Percentiles rank a stretch among this genome's conserved stretches.
Conservation (phyloP, 345 rosid species). For the Pistacia vera region DNA sequence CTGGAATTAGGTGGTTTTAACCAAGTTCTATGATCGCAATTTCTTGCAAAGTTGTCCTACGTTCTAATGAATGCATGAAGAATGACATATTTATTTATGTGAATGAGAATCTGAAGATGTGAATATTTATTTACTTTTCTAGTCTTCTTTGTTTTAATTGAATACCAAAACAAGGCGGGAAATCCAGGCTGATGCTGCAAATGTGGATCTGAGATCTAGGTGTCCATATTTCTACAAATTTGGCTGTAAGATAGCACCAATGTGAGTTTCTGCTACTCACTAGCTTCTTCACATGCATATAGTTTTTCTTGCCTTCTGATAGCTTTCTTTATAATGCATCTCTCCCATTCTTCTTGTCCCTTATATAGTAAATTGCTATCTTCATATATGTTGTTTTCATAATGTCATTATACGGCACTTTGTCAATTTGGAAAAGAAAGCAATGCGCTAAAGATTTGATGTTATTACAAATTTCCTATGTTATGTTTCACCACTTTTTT, state of each 20-base stretch:
- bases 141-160: no score
- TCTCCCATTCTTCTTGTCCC: not conserved
- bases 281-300: not conserved
- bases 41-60: not conserved
- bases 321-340: not conserved
- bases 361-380: not conserved
- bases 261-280: constrained; percentile 51
- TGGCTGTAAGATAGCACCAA: constrained; percentile 81
- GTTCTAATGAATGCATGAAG: no score
- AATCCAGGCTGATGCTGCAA: constrained; percentile 84
- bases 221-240: constrained; percentile 80
- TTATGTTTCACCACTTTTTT: not conserved
- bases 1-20: no score
- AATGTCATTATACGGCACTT: not conserved
- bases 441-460: not conserved
- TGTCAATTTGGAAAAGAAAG: not conserved
- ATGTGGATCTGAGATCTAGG: constrained; percentile 80
- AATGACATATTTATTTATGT: no score
- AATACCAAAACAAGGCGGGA: constrained; percentile 53
- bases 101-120: no score
- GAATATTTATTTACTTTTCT: no score
- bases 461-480: not conserved
- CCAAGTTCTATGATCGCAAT: not conserved
- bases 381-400: not conserved
- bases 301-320: not conserved